Conservation (phyloP, 140 eudicot genomes). For the Stevia rebaudiana region DNA sequence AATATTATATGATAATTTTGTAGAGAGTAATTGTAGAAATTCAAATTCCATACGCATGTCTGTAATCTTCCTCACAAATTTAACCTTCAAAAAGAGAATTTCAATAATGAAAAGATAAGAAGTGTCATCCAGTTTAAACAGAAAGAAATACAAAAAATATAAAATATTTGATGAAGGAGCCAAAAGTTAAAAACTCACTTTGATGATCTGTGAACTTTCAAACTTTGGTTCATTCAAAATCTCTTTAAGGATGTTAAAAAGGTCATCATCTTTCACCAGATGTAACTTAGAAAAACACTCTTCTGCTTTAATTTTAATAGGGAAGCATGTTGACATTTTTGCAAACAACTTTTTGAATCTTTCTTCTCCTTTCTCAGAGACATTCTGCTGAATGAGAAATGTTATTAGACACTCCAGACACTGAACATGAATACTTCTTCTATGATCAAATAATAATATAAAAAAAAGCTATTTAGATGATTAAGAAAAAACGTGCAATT, state of each 20-base stretch:
- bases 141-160: background rate
- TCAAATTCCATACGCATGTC: constrained; percentile 41
- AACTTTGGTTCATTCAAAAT: constrained; percentile 40
- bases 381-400: constrained; percentile 35
- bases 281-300: constrained; percentile 59
- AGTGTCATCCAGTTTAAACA: background rate
- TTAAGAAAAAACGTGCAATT: background rate
- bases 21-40: constrained; percentile 51
- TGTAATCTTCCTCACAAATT: constrained; percentile 41
- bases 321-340: constrained; percentile 76
- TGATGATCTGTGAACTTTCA: constrained; percentile 36
- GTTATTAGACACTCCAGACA: constrained; percentile 3
- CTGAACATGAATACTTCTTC: constrained; percentile 5
- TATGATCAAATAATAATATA: constrained; percentile 8
- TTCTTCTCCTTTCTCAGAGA: constrained; percentile 38
- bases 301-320: constrained; percentile 59
- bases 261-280: constrained; percentile 41
- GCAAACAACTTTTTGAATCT: constrained; percentile 33
- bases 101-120: background rate
- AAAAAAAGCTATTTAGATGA: background rate
- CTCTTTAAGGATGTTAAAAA: constrained; percentile 37
- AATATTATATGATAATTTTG: constrained; percentile 56
- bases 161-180: background rate
- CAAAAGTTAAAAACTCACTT: constrained; percentile 34
- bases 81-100: constrained; percentile 46